Conservation (phyloP, 75 land plant genomes). For the Chamaecyparis obtusa region DNA sequence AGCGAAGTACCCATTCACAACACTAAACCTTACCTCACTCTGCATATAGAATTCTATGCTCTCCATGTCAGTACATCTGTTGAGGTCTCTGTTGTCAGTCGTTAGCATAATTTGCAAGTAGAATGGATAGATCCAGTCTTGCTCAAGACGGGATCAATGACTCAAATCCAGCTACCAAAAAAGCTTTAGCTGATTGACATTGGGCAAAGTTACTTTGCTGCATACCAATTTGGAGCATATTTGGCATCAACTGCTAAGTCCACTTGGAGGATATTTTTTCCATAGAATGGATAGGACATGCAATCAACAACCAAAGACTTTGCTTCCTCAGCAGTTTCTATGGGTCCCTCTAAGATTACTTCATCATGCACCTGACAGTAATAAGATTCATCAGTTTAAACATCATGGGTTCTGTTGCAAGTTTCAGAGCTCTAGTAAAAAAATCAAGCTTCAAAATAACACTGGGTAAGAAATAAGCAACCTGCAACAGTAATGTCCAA, state of each 20-base stretch:
- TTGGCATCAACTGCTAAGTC: slow-evolving; percentile 89
- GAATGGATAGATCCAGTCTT: not conserved
- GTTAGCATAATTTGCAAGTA: not conserved
- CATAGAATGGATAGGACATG: slow-evolving; percentile 91
- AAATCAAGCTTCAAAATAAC: not conserved
- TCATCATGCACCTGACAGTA: slow-evolving; percentile 93
- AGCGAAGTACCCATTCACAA: not conserved
- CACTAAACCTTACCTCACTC: not conserved
- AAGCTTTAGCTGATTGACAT: not conserved
- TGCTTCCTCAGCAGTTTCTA: slow-evolving; percentile 73
- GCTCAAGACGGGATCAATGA: not conserved
- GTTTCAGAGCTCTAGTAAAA: not conserved
- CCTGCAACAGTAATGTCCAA: slow-evolving; percentile 93
- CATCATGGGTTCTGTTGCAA: not conserved
- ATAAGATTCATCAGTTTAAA: not conserved
- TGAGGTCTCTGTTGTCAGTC: not conserved
- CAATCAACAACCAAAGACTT: slow-evolving; percentile 80
- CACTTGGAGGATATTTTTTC: slow-evolving; percentile 73
- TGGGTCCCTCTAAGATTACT: slow-evolving; percentile 96
- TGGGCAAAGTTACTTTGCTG: slow-evolving; percentile 67
- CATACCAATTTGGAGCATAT: slow-evolving; percentile 87
- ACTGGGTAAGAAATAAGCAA: slow-evolving; percentile 12
- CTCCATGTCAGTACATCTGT: not conserved
- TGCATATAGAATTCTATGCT: not conserved
- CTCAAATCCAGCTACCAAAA: not conserved